phyloP scores from a whole-genome alignment of 768 basidiomycete species.

The Auricularia auricula-judae region DNA sequence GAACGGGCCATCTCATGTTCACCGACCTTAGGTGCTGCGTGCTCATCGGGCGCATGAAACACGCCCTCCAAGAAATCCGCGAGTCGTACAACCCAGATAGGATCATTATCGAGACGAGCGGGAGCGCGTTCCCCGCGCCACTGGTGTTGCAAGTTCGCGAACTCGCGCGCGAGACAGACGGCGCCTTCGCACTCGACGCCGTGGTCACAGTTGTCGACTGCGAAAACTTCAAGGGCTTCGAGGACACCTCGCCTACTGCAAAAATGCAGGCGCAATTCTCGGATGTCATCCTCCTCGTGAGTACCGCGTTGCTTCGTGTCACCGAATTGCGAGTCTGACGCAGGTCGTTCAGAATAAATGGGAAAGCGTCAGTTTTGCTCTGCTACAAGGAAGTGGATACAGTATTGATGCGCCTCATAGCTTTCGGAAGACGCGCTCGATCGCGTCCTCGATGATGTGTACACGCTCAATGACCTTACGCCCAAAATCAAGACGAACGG shows the following conservation, averaged over 20 bases:
- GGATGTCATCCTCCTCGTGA: slow-evolving; percentile 75
- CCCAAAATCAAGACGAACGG: slow-evolving; percentile 69
- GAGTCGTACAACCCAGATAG: slow-evolving; percentile 74
- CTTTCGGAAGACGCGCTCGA: slow-evolving; percentile 65
- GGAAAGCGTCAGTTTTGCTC: slow-evolving; percentile 29
- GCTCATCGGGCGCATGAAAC: slow-evolving; percentile 91
- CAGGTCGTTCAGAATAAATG: slow-evolving; percentile 62
- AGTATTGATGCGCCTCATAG: slow-evolving; percentile 3
- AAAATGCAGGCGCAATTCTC: slow-evolving; percentile 95
- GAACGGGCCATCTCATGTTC: no score
- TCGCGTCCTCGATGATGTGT: slow-evolving; percentile 72
- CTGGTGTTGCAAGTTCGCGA: slow-evolving; percentile 91
- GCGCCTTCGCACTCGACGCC: slow-evolving; percentile 74
- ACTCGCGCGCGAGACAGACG: slow-evolving; percentile 65
- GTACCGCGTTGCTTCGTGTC: slow-evolving; percentile 15
- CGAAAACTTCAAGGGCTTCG: slow-evolving; percentile 87
- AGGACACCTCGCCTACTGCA: slow-evolving; percentile 84
- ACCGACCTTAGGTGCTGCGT: slow-evolving; percentile 65
- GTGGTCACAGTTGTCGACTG: slow-evolving; percentile 73
- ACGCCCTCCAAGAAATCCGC: slow-evolving; percentile 77
- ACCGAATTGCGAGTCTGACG: background rate
- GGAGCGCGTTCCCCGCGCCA: slow-evolving; percentile 92
- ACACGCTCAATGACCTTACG: slow-evolving; percentile 82
- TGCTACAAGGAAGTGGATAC: background rate
- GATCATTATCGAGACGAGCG: slow-evolving; percentile 91